A percentile compares a stretch with the other conserved stretches of the same genome.
These are phyloP conservation scores for Penicillium sp. DNA, from an alignment of 2,329 filamentous ascomycete genomes.

Conservation along the genomic window DNA sequence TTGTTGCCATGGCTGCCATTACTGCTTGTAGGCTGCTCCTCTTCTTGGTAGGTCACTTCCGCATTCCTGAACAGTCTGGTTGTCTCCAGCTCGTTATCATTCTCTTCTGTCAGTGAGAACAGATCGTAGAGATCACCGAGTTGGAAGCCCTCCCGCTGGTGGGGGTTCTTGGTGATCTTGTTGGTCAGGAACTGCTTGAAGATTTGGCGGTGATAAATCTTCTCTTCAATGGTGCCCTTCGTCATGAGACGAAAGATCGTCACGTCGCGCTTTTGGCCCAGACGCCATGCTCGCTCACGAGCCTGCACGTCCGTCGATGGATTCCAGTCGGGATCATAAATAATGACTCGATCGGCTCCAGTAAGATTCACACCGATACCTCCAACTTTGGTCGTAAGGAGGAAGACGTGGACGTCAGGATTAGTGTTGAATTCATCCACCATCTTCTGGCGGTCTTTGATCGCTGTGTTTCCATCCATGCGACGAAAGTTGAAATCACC, in stretches of 20 bases:
- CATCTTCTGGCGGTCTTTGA: slow-evolving; percentile 80
- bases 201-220: slow-evolving; percentile 97
- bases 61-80: slow-evolving; percentile 83
- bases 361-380: slow-evolving; percentile 92
- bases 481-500: slow-evolving; percentile 71
- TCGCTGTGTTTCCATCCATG: slow-evolving; percentile 90
- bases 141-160: slow-evolving; percentile 86
- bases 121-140: slow-evolving; percentile 86
- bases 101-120: slow-evolving; percentile 69
- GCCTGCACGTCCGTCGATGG: slow-evolving; percentile 95
- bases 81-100: slow-evolving; percentile 72
- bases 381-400: slow-evolving; percentile 92
- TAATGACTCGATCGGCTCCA: slow-evolving; percentile 91
- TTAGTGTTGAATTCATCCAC: slow-evolving; percentile 91
- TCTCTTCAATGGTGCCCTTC: slow-evolving; percentile 95
- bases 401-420: slow-evolving; percentile 74
- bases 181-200: slow-evolving; percentile 98
- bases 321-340: slow-evolving; percentile 98
- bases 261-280: slow-evolving; percentile 92
- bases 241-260: slow-evolving; percentile 98
- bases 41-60: slow-evolving; percentile 62
- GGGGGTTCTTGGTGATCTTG: slow-evolving; percentile 90
- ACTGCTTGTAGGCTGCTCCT: slow-evolving; percentile 14
- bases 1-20: background rate
- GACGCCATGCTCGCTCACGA: slow-evolving; percentile 87